Percentiles rank a stretch among this genome's conserved stretches.
These are phyloP conservation scores for Trichoderma sp. DNA, from an alignment of 2,329 filamentous ascomycete genomes.

Conservation along the genomic window DNA sequence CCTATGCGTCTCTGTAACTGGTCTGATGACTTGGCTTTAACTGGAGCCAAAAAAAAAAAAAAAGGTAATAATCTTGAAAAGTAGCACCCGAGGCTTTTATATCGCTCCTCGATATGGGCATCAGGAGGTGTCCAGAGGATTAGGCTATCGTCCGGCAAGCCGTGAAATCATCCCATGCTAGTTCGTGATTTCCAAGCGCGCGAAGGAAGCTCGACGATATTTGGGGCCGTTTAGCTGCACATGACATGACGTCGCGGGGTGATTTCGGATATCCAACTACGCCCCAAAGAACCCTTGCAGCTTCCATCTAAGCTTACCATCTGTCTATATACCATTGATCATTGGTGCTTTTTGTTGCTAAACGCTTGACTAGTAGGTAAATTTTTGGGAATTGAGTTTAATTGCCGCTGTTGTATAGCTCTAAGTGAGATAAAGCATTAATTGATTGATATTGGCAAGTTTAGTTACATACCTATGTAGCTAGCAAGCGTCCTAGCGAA, in stretches of 20 bases:
- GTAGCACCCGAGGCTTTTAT: neutral
- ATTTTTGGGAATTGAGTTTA: neutral
- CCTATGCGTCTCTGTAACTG: neutral
- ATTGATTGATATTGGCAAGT: neutral
- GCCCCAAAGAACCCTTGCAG: neutral
- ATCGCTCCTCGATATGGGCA: neutral
- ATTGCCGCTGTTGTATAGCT: too few relatives aligned
- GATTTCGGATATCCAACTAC: neutral
- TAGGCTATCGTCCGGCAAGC: neutral
- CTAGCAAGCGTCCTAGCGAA: neutral
- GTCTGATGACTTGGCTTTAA: neutral
- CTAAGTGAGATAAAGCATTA: too few relatives aligned
- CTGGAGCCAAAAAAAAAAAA: neutral
- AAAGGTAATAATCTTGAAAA: neutral
- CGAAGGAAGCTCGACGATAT: neutral
- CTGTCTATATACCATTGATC: neutral
- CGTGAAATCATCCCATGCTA: neutral
- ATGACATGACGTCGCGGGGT: conserved; percentile 19
- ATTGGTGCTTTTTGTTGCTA: neutral
- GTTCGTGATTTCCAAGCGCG: neutral
- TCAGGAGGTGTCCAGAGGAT: neutral
- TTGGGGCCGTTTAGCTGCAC: neutral
- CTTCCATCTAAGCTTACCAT: neutral
- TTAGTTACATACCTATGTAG: too few relatives aligned
- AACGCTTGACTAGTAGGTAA: too few relatives aligned